phyloP scores from a whole-genome alignment of 306 rosid species.

The Lathyrus oleraceus region DNA sequence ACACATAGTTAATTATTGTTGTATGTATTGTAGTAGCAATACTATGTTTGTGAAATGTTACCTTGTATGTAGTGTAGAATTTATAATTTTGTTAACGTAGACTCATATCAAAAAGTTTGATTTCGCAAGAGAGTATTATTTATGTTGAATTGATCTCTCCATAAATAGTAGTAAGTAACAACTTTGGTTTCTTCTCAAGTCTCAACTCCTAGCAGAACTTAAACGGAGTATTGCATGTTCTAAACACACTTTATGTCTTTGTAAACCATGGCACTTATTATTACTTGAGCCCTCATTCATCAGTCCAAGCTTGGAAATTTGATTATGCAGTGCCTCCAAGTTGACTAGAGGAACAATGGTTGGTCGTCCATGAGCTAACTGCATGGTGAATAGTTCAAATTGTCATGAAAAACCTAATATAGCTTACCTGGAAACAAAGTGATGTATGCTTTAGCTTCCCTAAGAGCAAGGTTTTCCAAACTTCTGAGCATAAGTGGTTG shows the following conservation, averaged over 20 bases:
- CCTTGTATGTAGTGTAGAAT: too few species aligned
- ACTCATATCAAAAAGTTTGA: conserved; percentile 25
- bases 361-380: conserved; percentile 98
- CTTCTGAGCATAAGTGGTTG: conserved; percentile 3
- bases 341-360: conserved; percentile 83
- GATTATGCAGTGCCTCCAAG: conserved; percentile 83
- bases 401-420: conserved; percentile 11
- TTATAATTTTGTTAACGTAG: conserved; percentile 22
- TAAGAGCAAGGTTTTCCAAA: conserved; percentile 22
- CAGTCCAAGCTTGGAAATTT: conserved; percentile 58
- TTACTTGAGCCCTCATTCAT: conserved; percentile 39
- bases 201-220: conserved; percentile 41
- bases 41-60: too few species aligned
- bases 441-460: conserved; percentile 87
- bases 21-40: too few species aligned
- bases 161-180: not conserved
- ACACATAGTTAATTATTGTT: too few species aligned
- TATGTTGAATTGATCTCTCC: conserved; percentile 11
- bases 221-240: conserved; percentile 64
- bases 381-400: conserved; percentile 30
- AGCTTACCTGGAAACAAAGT: conserved; percentile 86
- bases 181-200: not conserved
- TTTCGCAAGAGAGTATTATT: not conserved
- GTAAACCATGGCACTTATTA: conserved; percentile 66
- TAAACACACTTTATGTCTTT: conserved; percentile 46